Conservation (phyloP, 2,329 filamentous ascomycete species). For the Eutypa lata region DNA sequence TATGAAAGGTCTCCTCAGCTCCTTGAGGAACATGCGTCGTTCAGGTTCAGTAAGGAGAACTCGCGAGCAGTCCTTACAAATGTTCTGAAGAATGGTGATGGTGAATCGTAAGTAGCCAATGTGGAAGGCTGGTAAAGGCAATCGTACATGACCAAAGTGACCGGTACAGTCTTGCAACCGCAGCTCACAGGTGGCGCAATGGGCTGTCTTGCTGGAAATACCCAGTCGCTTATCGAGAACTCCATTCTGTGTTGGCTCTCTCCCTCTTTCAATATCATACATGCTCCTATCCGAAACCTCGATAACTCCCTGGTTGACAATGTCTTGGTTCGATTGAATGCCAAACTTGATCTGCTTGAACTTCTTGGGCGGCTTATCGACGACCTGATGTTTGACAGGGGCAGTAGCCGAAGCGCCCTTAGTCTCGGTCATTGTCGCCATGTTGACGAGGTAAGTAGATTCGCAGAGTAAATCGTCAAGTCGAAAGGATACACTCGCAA, state of each 20-base stretch:
- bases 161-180: constrained; percentile 83
- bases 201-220: constrained; percentile 77
- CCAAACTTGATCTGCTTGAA: constrained; percentile 94
- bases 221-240: constrained; percentile 79
- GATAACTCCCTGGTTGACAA: constrained; percentile 90
- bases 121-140: constrained; percentile 90
- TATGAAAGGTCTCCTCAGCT: constrained; percentile 75
- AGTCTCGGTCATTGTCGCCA: constrained; percentile 25
- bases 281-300: constrained; percentile 92
- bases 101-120: constrained; percentile 95
- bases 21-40: constrained; percentile 72
- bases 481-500: no score
- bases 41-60: constrained; percentile 81
- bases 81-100: constrained; percentile 86
- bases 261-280: constrained; percentile 82
- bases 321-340: constrained; percentile 90
- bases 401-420: constrained; percentile 20
- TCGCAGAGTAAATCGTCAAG: no score
- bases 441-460: constrained; percentile 11
- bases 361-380: constrained; percentile 83
- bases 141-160: constrained; percentile 89
- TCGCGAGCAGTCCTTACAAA: constrained; percentile 91
- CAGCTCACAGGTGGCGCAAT: constrained; percentile 80
- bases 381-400: constrained; percentile 78
- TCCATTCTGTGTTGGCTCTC: constrained; percentile 75